A percentile compares a stretch with the other conserved stretches of the same genome.
phyloP scores from a whole-genome alignment of 2,329 filamentous ascomycete genomes.

The Elsinoe arachidis region DNA sequence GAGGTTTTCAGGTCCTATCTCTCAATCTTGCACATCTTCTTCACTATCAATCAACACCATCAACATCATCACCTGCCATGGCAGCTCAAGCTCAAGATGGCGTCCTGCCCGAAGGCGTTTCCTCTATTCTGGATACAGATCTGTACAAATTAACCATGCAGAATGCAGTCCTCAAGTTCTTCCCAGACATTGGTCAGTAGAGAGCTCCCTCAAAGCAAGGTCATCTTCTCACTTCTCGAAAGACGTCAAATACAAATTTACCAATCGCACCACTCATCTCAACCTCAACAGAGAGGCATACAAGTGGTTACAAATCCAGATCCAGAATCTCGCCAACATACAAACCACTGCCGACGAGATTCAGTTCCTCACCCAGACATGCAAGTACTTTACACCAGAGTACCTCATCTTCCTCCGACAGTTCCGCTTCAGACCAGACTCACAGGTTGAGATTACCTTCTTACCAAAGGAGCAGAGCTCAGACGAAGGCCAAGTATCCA shows the following conservation, averaged over 20 bases:
- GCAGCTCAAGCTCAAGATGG: constrained; percentile 6
- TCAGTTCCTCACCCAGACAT: constrained; percentile 66
- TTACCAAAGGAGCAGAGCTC: constrained; percentile 44
- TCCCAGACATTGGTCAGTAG: constrained; percentile 51
- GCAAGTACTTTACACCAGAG: constrained; percentile 65
- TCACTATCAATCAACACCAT: not conserved
- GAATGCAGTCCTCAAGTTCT: constrained; percentile 89
- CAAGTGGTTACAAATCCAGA: constrained; percentile 75
- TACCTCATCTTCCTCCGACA: constrained; percentile 76
- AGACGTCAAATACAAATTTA: constrained; percentile 85
- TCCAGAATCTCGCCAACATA: constrained; percentile 75
- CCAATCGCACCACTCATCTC: constrained; percentile 90
- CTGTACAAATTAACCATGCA: constrained; percentile 99
- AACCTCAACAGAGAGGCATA: constrained; percentile 77
- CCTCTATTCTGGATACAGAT: constrained; percentile 47
- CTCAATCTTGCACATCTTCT: not conserved
- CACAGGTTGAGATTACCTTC: constrained; percentile 70
- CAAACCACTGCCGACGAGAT: constrained; percentile 71
- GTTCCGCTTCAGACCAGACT: constrained; percentile 71
- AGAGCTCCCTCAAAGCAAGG: too few species aligned
- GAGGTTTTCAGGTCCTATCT: not conserved
- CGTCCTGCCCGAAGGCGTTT: constrained; percentile 30
- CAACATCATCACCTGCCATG: constrained; percentile 10
- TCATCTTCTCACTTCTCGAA: constrained; percentile 13
- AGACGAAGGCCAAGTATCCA: constrained; percentile 64